A percentile compares a stretch with the other conserved stretches of the same genome.
Evolutionary conservation across 345 rosid species (phyloP).

Genomic region (Diplotaxis tenuifolia): DNA sequence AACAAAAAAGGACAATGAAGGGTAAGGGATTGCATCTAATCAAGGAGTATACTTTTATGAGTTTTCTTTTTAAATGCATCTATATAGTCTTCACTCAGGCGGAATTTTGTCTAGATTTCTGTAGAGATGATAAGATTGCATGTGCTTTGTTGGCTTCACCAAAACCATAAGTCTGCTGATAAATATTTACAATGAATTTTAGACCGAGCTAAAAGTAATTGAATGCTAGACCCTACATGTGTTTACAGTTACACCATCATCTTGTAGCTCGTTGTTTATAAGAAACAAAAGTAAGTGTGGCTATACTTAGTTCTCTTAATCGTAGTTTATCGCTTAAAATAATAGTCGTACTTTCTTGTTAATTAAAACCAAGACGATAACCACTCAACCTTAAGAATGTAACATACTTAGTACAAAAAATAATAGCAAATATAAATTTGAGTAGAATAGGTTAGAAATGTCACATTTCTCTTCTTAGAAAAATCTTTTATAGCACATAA

Average conservation of each 20-base stretch:
- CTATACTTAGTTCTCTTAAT: not conserved
- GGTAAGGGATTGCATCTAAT: not conserved
- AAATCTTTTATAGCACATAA: no score
- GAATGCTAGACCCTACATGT: not conserved
- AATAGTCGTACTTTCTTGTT: no score
- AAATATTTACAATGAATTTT: not conserved
- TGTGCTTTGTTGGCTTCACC: conserved; percentile 1
- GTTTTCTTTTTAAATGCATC: not conserved
- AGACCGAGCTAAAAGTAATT: not conserved
- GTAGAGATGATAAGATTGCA: conserved; percentile 30
- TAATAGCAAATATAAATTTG: no score
- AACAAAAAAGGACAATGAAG: not conserved
- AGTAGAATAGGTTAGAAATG: no score
- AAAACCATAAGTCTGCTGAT: not conserved
- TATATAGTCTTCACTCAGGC: not conserved
- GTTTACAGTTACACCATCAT: not conserved
- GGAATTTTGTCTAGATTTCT: conserved; percentile 1
- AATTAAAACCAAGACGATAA: no score
- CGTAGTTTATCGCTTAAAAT: no score
- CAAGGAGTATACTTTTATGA: not conserved
- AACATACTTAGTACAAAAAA: no score
- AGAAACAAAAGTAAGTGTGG: not conserved
- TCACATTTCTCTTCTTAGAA: no score
- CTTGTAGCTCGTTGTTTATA: not conserved
- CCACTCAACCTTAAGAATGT: no score